phyloP scores from a whole-genome alignment of 148 eudicot species.

The Euryodendron excelsum region DNA sequence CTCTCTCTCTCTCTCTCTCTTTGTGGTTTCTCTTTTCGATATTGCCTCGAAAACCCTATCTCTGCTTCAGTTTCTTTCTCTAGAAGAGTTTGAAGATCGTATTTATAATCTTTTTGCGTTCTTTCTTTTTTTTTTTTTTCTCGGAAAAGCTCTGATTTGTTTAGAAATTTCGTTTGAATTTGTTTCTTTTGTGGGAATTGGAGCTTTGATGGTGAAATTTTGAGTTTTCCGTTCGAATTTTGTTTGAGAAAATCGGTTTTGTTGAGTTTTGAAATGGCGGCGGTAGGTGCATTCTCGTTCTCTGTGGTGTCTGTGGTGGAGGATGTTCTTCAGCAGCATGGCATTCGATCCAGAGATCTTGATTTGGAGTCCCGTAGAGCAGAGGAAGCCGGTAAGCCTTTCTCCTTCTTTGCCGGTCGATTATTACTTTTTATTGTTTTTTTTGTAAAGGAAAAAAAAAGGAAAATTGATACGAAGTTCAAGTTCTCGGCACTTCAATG shows the following conservation, averaged over 20 bases:
- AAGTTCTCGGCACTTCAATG: neutral
- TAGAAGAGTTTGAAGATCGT: neutral
- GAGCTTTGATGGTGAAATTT: slow-evolving; percentile 14
- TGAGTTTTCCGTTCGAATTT: slow-evolving; percentile 3
- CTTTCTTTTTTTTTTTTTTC: slow-evolving; percentile 8
- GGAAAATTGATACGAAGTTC: no score
- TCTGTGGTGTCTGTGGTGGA: slow-evolving; percentile 78
- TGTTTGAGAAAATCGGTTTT: neutral
- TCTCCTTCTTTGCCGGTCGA: neutral
- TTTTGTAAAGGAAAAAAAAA: no score
- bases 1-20: neutral
- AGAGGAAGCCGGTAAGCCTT: slow-evolving; percentile 54
- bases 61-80: neutral
- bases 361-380: slow-evolving; percentile 71
- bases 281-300: slow-evolving; percentile 52
- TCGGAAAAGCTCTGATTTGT: slow-evolving; percentile 18
- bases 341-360: slow-evolving; percentile 42
- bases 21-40: neutral
- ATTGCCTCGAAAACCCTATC: slow-evolving; percentile 10
- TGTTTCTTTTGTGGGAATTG: slow-evolving; percentile 6
- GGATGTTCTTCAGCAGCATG: slow-evolving; percentile 86
- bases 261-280: slow-evolving; percentile 31
- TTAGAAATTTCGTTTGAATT: slow-evolving; percentile 20
- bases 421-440: no score
- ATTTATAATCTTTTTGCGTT: neutral